A percentile compares a stretch with the other conserved stretches of the same genome.
These are phyloP conservation scores for Phaeodactylum tricornutum DNA, from an alignment of 108 stramenopile species.

Conservation along the genomic window DNA sequence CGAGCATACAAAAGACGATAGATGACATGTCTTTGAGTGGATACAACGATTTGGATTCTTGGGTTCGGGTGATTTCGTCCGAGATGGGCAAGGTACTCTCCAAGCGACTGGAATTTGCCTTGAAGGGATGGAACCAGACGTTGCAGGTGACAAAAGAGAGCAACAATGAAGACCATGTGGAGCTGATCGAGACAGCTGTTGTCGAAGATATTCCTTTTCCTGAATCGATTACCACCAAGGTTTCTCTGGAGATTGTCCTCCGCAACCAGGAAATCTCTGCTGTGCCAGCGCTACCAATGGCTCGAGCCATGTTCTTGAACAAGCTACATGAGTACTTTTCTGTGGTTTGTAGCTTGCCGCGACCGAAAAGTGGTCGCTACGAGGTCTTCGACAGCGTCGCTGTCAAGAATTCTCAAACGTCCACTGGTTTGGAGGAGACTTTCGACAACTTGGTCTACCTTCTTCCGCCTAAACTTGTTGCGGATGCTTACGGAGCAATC, in stretches of 20 bases:
- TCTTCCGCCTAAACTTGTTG: slow-evolving; percentile 31
- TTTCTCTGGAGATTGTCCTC: slow-evolving; percentile 60
- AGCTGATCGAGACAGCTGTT: slow-evolving; percentile 1
- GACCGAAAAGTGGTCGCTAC: slow-evolving; percentile 78
- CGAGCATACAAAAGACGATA: slow-evolving; percentile 80
- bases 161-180: slow-evolving; percentile 12
- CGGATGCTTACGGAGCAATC: slow-evolving; percentile 57
- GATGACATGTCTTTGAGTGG: slow-evolving; percentile 86
- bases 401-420: slow-evolving; percentile 2
- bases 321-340: slow-evolving; percentile 77
- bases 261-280: slow-evolving; percentile 81
- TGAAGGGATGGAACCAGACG: slow-evolving; percentile 52
- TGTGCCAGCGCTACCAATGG: slow-evolving; percentile 55
- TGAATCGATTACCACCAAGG: slow-evolving; percentile 5
- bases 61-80: slow-evolving; percentile 59
- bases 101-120: slow-evolving; percentile 50
- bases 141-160: slow-evolving; percentile 12
- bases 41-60: slow-evolving; percentile 56
- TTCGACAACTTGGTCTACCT: slow-evolving; percentile 47
- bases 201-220: neutral
- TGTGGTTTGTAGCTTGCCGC: slow-evolving; percentile 69
- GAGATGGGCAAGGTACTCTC: slow-evolving; percentile 53
- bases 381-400: slow-evolving; percentile 75
- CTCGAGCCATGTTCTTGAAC: slow-evolving; percentile 57
- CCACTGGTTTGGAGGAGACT: slow-evolving; percentile 7